phyloP scores from a whole-genome alignment of 192 early-diverging fungal species.

The Coemansia brasiliensis region DNA sequence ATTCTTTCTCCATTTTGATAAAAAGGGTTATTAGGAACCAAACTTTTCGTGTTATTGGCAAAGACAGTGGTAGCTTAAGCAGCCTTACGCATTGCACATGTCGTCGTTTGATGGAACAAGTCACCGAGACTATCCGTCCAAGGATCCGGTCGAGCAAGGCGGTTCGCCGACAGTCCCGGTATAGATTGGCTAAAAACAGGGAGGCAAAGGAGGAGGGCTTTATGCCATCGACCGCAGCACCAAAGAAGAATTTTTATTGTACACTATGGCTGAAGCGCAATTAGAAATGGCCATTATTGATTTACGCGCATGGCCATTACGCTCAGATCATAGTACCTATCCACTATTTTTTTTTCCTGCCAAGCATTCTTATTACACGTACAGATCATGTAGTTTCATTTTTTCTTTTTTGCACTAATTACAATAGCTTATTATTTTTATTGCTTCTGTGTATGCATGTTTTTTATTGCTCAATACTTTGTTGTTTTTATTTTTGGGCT shows the following conservation, averaged over 20 bases:
- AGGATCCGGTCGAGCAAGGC: conserved; percentile 42
- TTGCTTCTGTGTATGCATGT: neutral
- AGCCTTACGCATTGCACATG: conserved; percentile 4
- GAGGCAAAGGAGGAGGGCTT: no score
- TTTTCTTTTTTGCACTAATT: neutral
- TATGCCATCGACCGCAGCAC: no score
- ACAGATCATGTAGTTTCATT: conserved; percentile 1
- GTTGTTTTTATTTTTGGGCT: neutral
- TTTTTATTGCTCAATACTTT: neutral
- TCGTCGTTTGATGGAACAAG: conserved; percentile 24
- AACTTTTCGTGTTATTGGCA: neutral
- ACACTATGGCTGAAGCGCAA: no score
- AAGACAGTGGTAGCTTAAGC: neutral
- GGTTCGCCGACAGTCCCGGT: conserved; percentile 24
- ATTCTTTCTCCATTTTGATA: neutral
- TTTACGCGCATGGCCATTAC: neutral
- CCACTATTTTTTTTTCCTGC: neutral
- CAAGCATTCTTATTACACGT: conserved; percentile 3
- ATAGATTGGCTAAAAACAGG: neutral
- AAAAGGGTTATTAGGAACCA: no score
- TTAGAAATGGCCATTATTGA: no score
- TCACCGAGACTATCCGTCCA: conserved; percentile 45
- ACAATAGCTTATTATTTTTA: conserved; percentile 2
- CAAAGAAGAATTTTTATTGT: no score
- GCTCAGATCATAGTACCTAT: neutral